A percentile compares a stretch with the other conserved stretches of the same genome.
Conservation (phyloP, 805 yeast species). For the Yarrowia sp. region DNA sequence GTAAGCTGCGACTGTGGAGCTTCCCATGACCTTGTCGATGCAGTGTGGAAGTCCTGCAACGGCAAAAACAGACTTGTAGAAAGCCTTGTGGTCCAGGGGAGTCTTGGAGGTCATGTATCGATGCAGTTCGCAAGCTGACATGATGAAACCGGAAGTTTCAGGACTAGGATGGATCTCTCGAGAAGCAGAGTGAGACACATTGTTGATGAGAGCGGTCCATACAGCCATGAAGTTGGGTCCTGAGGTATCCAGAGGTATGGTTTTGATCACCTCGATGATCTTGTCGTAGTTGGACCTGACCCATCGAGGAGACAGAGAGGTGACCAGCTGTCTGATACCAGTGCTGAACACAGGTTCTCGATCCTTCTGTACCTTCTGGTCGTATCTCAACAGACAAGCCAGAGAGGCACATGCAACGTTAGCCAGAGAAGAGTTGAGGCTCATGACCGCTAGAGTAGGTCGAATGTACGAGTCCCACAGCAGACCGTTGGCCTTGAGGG, state of each 20-base stretch:
- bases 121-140: constrained; percentile 10
- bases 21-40: constrained; percentile 8
- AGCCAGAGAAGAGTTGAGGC: constrained; percentile 9
- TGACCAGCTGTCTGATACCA: neutral
- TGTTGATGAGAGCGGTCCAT: constrained; percentile 19
- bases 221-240: constrained; percentile 14
- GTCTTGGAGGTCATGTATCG: constrained; percentile 26
- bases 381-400: constrained; percentile 9
- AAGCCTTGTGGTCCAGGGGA: constrained; percentile 16
- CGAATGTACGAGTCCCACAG: constrained; percentile 37
- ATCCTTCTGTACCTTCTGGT: constrained; percentile 13
- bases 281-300: constrained; percentile 26
- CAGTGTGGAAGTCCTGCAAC: constrained; percentile 6
- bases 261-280: constrained; percentile 11
- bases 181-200: constrained; percentile 4
- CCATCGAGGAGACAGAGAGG: constrained; percentile 21
- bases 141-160: constrained; percentile 14
- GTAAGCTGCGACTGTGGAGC: constrained; percentile 2
- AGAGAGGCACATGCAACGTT: constrained; percentile 22
- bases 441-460: constrained; percentile 17
- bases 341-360: constrained; percentile 29
- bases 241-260: neutral
- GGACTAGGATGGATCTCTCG: constrained; percentile 22
- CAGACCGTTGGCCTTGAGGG: constrained; percentile 29
- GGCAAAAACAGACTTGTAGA: constrained; percentile 4